Conservation (phyloP, 768 basidiomycete genomes). For the Naganishia randhawae region DNA sequence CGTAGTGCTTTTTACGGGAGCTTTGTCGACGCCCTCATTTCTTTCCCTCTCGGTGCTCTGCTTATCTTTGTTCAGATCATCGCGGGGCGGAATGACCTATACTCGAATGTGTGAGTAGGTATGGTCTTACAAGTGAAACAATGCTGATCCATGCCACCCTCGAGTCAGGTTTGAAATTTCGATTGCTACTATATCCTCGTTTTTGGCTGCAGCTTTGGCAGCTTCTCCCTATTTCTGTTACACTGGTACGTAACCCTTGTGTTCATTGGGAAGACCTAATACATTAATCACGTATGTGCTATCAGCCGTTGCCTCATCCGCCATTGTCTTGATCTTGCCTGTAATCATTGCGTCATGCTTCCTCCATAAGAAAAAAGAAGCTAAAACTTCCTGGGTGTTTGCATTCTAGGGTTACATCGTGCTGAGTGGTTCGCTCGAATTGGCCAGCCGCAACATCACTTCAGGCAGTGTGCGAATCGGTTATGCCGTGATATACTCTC, state of each 20-base stretch:
- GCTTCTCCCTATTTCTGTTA: constrained; percentile 70
- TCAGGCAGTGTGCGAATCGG: constrained; percentile 78
- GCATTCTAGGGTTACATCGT: constrained; percentile 47
- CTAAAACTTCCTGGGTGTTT: background rate
- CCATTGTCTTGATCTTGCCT: constrained; percentile 28
- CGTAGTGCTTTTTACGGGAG: constrained; percentile 66
- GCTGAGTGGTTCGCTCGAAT: constrained; percentile 64
- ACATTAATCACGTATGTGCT: background rate
- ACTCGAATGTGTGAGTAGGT: constrained; percentile 61
- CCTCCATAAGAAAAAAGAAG: background rate
- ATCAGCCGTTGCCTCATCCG: constrained; percentile 61
- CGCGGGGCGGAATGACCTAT: constrained; percentile 70
- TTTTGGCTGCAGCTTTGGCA: constrained; percentile 70
- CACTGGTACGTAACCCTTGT: constrained; percentile 49
- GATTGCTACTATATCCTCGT: constrained; percentile 72
- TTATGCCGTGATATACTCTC: constrained; percentile 70
- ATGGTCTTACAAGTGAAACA: constrained; percentile 57
- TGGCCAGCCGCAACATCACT: constrained; percentile 75
- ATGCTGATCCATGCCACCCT: constrained; percentile 15
- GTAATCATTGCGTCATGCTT: background rate
- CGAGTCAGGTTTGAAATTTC: constrained; percentile 59
- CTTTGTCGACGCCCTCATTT: constrained; percentile 70
- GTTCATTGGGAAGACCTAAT: background rate
- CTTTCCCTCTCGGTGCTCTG: constrained; percentile 71
- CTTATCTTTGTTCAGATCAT: constrained; percentile 70